Evolutionary conservation across 192 early-diverging fungal genomes (phyloP).

Genomic region (Pilobolus umbonatus): DNA sequence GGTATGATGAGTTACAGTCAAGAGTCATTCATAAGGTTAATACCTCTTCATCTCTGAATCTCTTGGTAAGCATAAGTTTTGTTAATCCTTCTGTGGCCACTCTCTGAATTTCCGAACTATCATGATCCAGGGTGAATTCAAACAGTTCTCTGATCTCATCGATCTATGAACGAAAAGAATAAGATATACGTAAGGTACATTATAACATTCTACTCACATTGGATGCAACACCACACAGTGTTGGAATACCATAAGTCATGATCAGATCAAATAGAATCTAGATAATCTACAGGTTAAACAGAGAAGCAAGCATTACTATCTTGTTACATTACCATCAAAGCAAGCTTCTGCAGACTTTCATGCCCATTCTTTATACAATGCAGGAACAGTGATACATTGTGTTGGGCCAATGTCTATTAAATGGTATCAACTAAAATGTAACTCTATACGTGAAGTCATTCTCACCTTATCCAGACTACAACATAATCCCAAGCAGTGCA

Average conservation of each 20-base stretch:
- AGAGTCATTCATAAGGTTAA: not conserved
- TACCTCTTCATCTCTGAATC: slow-evolving; percentile 40
- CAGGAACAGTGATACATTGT: slow-evolving; percentile 71
- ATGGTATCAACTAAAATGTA: not conserved
- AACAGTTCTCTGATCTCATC: slow-evolving; percentile 47
- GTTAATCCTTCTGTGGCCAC: slow-evolving; percentile 73
- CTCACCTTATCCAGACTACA: slow-evolving; percentile 70
- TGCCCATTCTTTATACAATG: slow-evolving; percentile 55
- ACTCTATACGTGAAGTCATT: not conserved
- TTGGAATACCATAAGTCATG: slow-evolving; percentile 47
- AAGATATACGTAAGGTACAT: not conserved
- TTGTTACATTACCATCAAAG: slow-evolving; percentile 55
- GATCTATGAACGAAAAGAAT: slow-evolving; percentile 27
- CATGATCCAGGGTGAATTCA: slow-evolving; percentile 49
- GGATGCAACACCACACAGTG: slow-evolving; percentile 17
- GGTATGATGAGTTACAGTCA: not conserved
- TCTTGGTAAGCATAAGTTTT: slow-evolving; percentile 55
- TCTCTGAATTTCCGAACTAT: slow-evolving; percentile 57
- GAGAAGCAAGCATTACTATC: not conserved
- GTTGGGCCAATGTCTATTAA: slow-evolving; percentile 56
- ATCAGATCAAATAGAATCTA: slow-evolving; percentile 64
- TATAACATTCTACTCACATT: slow-evolving; percentile 23
- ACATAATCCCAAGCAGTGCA: slow-evolving; percentile 78
- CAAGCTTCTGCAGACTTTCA: slow-evolving; percentile 57
- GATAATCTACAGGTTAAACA: too few relatives aligned